phyloP scores from a whole-genome alignment of 768 basidiomycete species.

The button mushroom (Agaricus bisporus) region DNA sequence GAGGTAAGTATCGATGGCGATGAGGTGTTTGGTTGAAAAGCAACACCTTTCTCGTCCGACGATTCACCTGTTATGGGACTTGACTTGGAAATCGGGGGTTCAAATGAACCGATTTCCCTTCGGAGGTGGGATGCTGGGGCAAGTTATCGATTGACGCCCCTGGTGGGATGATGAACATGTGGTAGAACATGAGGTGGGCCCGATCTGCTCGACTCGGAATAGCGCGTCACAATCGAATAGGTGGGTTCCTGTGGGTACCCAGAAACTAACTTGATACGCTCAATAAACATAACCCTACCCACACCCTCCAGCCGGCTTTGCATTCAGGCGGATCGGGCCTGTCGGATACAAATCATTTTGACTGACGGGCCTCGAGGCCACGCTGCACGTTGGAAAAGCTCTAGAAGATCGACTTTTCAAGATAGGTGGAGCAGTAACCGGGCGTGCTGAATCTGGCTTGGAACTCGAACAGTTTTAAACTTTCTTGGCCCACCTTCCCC shows the following conservation, averaged over 20 bases:
- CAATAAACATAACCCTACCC: no score
- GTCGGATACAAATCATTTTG: not conserved
- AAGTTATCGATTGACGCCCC: slow-evolving; percentile 15
- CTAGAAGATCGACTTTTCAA: slow-evolving; percentile 2
- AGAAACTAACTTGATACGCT: not conserved
- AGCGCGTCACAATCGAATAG: not conserved
- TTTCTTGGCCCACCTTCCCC: not conserved
- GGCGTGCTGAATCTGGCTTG: slow-evolving; percentile 3
- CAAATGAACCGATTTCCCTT: not conserved
- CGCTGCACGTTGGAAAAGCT: not conserved
- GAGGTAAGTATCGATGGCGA: not conserved
- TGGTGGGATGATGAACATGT: slow-evolving; percentile 29
- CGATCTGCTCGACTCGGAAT: not conserved
- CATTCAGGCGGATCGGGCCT: slow-evolving; percentile 2
- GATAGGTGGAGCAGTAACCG: slow-evolving; percentile 6
- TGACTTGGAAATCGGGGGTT: not conserved
- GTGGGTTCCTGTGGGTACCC: slow-evolving; percentile 4
- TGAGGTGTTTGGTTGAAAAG: not conserved
- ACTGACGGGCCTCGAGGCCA: not conserved
- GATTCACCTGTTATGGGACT: no score
- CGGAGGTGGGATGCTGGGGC: not conserved
- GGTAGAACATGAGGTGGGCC: slow-evolving; percentile 32
- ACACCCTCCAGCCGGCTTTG: no score
- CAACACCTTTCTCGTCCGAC: not conserved
- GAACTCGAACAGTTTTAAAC: slow-evolving; percentile 9